Base-by-base conservation (phyloP, 1,139 yeast genomes). In the Suhomyces guaymorum region DNA sequence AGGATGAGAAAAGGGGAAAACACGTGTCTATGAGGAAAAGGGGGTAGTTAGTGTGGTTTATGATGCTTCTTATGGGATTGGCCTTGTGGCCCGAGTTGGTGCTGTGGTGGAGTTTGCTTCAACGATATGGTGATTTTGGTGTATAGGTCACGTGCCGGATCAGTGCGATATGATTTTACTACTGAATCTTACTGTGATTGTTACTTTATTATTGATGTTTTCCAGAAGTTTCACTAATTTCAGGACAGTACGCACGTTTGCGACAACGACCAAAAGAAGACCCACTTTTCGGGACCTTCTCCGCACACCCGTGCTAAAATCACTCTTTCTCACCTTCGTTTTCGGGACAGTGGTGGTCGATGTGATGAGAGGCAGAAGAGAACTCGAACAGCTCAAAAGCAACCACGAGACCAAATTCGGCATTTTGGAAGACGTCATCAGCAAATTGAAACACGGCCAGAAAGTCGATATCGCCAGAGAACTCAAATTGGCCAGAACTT, bases 321-420 rank as follows among this genome's bases (percentile, higher is more conserved):
- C 73, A 14, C 49, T 69, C 6, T 42, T 68, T 10, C 57, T 67
- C 23, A 63, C 71, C 4, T 44, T 69, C 20, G 45, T 69, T 10
- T 66, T 70, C 45, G 72, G 73, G 4, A 55, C 73, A 5, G 62
- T 59, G 2, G 67, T 67, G 11, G 62, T 69, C 4, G 74, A 70
- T 33, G 52, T 62, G 34, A 63, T 67, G 48, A 58, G 59, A 26
- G 56, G 54, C 31, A 50, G 71, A 17, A 61, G 59, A 33, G 68
- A 61, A 25, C 46, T 62, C 15, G 71, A 67, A 22, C 41, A 49
- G 7, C 49, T 70, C 21, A 49, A 46, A 11, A 51, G 52, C 12
- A 57, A 62, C 7, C 66, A 70, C 42, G 39, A 44, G 7, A 44
- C 63, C 18, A 67, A 64, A 46, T 61, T 65, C 37, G 44, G 41